phyloP scores from a whole-genome alignment of 768 basidiomycete species.

The Amanita molliuscula region DNA sequence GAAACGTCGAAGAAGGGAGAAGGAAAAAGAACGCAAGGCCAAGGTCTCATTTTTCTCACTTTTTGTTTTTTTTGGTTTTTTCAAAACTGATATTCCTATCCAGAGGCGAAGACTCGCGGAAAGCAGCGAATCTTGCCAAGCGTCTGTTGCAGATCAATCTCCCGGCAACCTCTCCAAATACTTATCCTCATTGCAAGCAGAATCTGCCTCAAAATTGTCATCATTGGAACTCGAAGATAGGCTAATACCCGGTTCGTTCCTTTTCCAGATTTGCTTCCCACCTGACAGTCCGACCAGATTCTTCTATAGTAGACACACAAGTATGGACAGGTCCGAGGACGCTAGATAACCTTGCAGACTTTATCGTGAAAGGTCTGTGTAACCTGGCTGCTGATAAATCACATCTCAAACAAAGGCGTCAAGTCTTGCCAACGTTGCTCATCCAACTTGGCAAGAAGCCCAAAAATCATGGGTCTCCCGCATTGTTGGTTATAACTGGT shows the following conservation, averaged over 20 bases:
- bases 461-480: conserved; percentile 76
- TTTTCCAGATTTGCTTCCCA: conserved; percentile 24
- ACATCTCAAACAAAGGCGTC: background rate
- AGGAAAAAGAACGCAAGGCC: conserved; percentile 61
- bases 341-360: conserved; percentile 60
- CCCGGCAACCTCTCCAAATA: conserved; percentile 52
- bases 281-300: conserved; percentile 44
- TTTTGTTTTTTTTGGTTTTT: no score
- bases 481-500: conserved; percentile 72
- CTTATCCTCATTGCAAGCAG: conserved; percentile 55
- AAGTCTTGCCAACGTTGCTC: conserved; percentile 59
- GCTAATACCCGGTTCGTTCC: conserved; percentile 58
- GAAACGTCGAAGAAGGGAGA: conserved; percentile 65
- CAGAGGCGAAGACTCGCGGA: conserved; percentile 62
- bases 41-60: conserved; percentile 35
- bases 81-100: background rate
- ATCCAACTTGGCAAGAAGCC: conserved; percentile 66
- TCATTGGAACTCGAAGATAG: conserved; percentile 74
- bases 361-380: conserved; percentile 58
- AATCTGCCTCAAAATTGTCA: conserved; percentile 58
- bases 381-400: background rate
- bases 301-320: conserved; percentile 66
- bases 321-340: conserved; percentile 63
- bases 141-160: conserved; percentile 46
- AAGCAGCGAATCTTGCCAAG: conserved; percentile 22